phyloP scores from a whole-genome alignment of 2,329 filamentous ascomycete genomes.

The Onygenales sp. region DNA sequence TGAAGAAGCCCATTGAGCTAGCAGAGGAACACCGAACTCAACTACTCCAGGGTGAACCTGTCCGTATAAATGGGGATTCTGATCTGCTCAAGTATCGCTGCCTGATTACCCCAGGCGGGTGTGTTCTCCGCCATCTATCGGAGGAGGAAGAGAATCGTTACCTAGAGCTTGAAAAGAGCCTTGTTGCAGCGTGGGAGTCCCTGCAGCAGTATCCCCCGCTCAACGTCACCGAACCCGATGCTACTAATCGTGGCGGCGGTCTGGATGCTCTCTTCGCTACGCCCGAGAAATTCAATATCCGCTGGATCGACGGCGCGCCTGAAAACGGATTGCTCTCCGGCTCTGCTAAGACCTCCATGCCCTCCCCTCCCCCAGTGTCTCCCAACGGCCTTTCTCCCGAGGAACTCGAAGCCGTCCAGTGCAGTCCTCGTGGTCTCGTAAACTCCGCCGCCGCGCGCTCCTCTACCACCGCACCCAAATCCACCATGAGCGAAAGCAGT shows the following conservation, averaged over 20 bases:
- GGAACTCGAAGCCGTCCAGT: constrained; percentile 25
- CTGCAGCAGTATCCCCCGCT: constrained; percentile 30
- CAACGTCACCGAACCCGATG: constrained; percentile 29
- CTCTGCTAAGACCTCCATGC: constrained; percentile 15
- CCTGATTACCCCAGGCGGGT: constrained; percentile 37
- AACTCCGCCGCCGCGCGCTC: background rate
- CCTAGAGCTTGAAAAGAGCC: constrained; percentile 33
- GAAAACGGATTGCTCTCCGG: constrained; percentile 17
- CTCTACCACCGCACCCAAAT: constrained; percentile 11
- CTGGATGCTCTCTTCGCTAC: constrained; percentile 36
- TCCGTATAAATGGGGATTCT: constrained; percentile 28
- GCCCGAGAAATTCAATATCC: constrained; percentile 36
- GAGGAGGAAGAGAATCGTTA: constrained; percentile 37
- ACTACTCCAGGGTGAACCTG: constrained; percentile 31
- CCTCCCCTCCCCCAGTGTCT: constrained; percentile 8
- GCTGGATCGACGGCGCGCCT: constrained; percentile 30
- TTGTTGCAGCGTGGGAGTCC: constrained; percentile 20
- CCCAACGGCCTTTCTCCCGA: constrained; percentile 26
- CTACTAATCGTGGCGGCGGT: constrained; percentile 35
- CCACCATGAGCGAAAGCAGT: constrained; percentile 29
- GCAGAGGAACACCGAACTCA: constrained; percentile 34
- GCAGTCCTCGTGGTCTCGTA: constrained; percentile 3
- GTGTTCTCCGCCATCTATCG: constrained; percentile 35
- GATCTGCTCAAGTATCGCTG: constrained; percentile 31
- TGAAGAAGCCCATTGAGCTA: constrained; percentile 30